These are phyloP conservation scores for Crithidia mellificae DNA, from an alignment of 208 protist genomes.

Conservation along the genomic window DNA sequence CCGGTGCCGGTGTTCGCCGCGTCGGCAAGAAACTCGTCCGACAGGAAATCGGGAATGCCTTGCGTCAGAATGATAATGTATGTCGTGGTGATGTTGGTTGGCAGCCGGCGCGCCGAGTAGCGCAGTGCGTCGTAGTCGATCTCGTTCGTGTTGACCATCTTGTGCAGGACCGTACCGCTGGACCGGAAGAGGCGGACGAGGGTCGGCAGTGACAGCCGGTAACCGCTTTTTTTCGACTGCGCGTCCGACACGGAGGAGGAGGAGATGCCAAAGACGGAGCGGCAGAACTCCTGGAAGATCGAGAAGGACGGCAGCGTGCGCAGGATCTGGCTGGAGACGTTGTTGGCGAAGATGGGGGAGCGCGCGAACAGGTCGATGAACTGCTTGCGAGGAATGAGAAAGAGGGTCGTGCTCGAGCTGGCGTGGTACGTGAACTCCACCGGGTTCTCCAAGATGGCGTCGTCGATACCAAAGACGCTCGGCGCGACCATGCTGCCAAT, in stretches of 20 bases:
- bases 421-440: constrained; percentile 82
- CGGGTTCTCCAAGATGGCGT: constrained; percentile 74
- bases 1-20: constrained; percentile 29
- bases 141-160: constrained; percentile 45
- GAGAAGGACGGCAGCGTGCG: constrained; percentile 70
- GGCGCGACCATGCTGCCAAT: constrained; percentile 75
- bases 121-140: constrained; percentile 71
- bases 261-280: constrained; percentile 68
- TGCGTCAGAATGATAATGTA: constrained; percentile 67
- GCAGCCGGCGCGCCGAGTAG: constrained; percentile 68
- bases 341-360: constrained; percentile 80
- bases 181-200: constrained; percentile 57
- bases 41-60: constrained; percentile 53
- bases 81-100: constrained; percentile 64
- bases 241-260: constrained; percentile 44
- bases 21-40: constrained; percentile 62
- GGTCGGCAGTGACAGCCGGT: constrained; percentile 53
- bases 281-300: constrained; percentile 77
- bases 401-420: constrained; percentile 59
- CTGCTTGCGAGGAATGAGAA: constrained; percentile 74
- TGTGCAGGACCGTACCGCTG: constrained; percentile 60
- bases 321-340: constrained; percentile 68
- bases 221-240: constrained; percentile 27
- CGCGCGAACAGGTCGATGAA: constrained; percentile 62
- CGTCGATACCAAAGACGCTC: constrained; percentile 79